Percentiles rank a stretch among this genome's conserved stretches.
These are phyloP conservation scores for Arachis hypogaea DNA, from an alignment of 306 rosid species.

Conservation along the genomic window DNA sequence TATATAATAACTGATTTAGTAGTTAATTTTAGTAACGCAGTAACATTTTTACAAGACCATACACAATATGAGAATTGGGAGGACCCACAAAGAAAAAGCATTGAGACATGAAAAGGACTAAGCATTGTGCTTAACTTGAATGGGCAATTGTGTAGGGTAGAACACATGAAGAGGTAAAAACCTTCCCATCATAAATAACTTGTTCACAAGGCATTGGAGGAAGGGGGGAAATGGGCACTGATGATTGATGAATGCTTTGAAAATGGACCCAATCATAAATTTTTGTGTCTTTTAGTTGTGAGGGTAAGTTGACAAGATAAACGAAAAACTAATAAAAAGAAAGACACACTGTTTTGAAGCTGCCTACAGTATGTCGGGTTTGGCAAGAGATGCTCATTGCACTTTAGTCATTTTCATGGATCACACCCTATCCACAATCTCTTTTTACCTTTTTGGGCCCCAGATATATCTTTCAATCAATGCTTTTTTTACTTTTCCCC, in stretches of 20 bases:
- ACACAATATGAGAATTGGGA: too few relatives aligned
- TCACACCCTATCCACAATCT: not conserved
- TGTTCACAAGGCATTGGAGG: not conserved
- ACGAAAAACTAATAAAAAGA: slow-evolving; percentile 38
- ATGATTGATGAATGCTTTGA: not conserved
- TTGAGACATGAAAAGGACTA: slow-evolving; percentile 52
- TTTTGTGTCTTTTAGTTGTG: slow-evolving; percentile 32
- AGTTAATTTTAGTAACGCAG: too few relatives aligned
- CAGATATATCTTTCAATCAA: slow-evolving; percentile 14
- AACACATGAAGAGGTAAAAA: slow-evolving; percentile 36
- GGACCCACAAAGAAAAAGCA: slow-evolving; percentile 46
- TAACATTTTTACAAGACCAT: too few relatives aligned
- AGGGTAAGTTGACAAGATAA: slow-evolving; percentile 28
- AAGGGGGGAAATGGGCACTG: slow-evolving; percentile 24
- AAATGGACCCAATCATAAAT: slow-evolving; percentile 45
- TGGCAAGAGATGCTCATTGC: slow-evolving; percentile 42
- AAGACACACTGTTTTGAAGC: slow-evolving; percentile 46
- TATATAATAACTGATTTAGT: too few relatives aligned
- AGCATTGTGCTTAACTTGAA: slow-evolving; percentile 39
- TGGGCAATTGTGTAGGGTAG: slow-evolving; percentile 41
- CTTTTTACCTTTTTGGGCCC: slow-evolving; percentile 9
- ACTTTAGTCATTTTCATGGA: slow-evolving; percentile 42
- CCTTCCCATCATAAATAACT: slow-evolving; percentile 29
- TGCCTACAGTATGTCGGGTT: slow-evolving; percentile 51
- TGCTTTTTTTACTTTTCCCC: not conserved